phyloP scores from a whole-genome alignment of 192 early-diverging fungal species.

The Cetraspora pellucida region DNA sequence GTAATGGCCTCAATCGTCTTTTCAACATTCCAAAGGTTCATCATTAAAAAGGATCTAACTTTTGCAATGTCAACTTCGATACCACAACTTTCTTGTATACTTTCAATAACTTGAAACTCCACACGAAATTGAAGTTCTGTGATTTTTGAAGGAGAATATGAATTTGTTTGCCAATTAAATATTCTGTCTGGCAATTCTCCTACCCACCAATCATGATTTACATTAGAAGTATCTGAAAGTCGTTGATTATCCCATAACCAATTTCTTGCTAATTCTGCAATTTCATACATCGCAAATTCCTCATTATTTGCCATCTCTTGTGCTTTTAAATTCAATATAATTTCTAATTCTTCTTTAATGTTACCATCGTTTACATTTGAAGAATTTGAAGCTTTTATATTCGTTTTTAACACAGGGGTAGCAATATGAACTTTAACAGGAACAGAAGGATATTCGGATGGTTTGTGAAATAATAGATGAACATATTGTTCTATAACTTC shows the following conservation, averaged over 20 bases:
- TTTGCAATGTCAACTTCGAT: conserved; percentile 2
- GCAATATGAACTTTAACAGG: not conserved
- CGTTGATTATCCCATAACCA: conserved; percentile 29
- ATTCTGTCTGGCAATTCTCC: not conserved
- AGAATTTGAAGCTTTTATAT: not conserved
- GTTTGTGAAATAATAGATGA: conserved; percentile 24
- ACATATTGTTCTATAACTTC: not conserved
- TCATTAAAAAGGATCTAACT: not conserved
- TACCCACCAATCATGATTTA: not conserved
- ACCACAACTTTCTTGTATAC: not conserved
- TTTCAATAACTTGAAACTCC: conserved; percentile 18
- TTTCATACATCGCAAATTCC: conserved; percentile 31
- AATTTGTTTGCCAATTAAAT: conserved; percentile 27
- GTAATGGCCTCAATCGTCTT: not conserved
- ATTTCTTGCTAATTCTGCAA: conserved; percentile 6
- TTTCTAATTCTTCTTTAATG: not conserved
- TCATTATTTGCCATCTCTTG: conserved; percentile 11
- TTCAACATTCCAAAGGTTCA: conserved; percentile 29
- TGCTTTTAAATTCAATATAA: conserved; percentile 1
- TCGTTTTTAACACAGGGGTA: not conserved
- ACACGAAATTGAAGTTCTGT: conserved; percentile 18
- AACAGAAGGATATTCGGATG: not conserved
- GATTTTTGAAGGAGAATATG: conserved; percentile 25
- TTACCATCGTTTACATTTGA: not conserved
- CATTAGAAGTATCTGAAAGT: not conserved